Conservation (phyloP, 345 rosid species). For the Hibiscus trionum region DNA sequence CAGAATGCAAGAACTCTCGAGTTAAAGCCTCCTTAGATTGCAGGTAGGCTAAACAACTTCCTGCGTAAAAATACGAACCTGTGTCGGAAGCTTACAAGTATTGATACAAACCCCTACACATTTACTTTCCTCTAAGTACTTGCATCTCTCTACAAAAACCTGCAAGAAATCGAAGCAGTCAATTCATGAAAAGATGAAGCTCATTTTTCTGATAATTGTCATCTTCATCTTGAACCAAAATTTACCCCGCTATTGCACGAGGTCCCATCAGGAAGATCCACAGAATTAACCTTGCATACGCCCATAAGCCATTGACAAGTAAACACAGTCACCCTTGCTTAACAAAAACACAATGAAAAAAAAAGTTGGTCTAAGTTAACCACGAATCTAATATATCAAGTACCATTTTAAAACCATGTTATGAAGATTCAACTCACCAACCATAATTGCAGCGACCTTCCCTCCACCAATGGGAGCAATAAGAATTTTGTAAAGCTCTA, state of each 20-base stretch:
- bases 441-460: constrained; percentile 70
- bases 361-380: background rate
- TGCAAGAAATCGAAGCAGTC: constrained; percentile 11
- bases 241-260: constrained; percentile 64
- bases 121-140: constrained; percentile 88
- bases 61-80: constrained; percentile 34
- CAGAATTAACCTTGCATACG: constrained; percentile 47
- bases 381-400: background rate
- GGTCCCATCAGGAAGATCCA: constrained; percentile 77
- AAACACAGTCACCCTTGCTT: constrained; percentile 77
- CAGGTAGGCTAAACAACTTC: background rate
- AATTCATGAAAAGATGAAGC: background rate
- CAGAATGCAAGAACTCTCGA: background rate
- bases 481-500: constrained; percentile 58
- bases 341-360: background rate
- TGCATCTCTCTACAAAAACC: constrained; percentile 90
- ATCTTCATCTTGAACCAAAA: background rate
- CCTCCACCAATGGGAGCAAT: constrained; percentile 69
- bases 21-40: background rate
- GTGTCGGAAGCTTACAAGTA: constrained; percentile 94
- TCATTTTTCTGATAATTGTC: background rate
- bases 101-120: constrained; percentile 77
- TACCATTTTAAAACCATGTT: background rate
- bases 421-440: constrained; percentile 52
- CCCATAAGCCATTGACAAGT: constrained; percentile 99